These are phyloP conservation scores for Microascus cirrosus DNA, from an alignment of 2,329 filamentous ascomycete genomes.

Conservation along the genomic window DNA sequence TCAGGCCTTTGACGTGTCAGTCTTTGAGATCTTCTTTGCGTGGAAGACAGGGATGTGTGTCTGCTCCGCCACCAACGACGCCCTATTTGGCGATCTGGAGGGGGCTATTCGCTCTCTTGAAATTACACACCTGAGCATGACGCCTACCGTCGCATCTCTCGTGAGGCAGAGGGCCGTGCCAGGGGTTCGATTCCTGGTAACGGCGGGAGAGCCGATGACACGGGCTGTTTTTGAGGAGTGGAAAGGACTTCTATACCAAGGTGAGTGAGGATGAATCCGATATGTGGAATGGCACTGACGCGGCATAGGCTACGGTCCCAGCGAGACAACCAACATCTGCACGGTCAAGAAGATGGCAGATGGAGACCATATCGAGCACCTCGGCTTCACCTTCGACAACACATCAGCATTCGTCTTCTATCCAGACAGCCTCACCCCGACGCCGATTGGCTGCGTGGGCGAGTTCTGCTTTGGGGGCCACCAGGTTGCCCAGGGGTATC, in stretches of 20 bases:
- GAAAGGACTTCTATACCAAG: slow-evolving; percentile 62
- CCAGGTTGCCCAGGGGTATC: slow-evolving; percentile 67
- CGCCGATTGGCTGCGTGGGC: slow-evolving; percentile 63
- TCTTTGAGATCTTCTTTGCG: slow-evolving; percentile 83
- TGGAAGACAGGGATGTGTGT: slow-evolving; percentile 71
- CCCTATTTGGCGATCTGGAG: slow-evolving; percentile 63
- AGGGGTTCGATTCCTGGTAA: slow-evolving; percentile 62
- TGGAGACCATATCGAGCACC: slow-evolving; percentile 55
- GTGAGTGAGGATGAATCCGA: slow-evolving; percentile 15
- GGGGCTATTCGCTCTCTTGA: slow-evolving; percentile 47
- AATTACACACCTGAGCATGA: slow-evolving; percentile 75
- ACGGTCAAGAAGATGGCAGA: slow-evolving; percentile 54
- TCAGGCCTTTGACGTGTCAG: slow-evolving; percentile 76
- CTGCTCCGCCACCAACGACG: slow-evolving; percentile 64
- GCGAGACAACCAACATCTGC: slow-evolving; percentile 82
- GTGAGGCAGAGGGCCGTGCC: slow-evolving; percentile 59
- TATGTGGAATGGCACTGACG: slow-evolving; percentile 2
- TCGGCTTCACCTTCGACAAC: slow-evolving; percentile 65
- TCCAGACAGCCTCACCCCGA: slow-evolving; percentile 30
- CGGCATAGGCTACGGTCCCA: slow-evolving; percentile 57
- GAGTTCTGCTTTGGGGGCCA: slow-evolving; percentile 82
- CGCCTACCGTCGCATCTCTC: slow-evolving; percentile 74
- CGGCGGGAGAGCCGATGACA: slow-evolving; percentile 71
- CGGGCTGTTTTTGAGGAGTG: slow-evolving; percentile 59
- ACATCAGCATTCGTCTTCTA: slow-evolving; percentile 61